These are phyloP conservation scores for Cystobasidium tubakii DNA, from an alignment of 768 basidiomycete genomes.

Conservation along the genomic window DNA sequence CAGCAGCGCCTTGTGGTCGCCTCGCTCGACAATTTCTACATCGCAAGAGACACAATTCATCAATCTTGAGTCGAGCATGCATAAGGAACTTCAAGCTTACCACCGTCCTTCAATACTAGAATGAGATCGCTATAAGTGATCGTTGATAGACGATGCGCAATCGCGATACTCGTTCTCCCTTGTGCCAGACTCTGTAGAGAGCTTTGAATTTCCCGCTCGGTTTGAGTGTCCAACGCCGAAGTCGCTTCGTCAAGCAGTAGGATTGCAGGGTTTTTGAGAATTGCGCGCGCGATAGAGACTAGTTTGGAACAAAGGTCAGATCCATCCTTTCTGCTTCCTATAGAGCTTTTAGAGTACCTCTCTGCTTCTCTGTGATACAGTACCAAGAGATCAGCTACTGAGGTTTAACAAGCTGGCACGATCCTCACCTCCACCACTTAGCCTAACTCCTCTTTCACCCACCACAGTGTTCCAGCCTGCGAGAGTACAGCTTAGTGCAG, in stretches of 20 bases:
- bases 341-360: conserved; percentile 11
- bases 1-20: conserved; percentile 19
- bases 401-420: not conserved
- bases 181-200: conserved; percentile 69
- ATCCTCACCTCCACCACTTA: conserved; percentile 69
- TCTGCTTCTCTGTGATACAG: conserved; percentile 40
- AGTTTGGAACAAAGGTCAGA: too few relatives aligned
- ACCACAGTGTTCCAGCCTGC: conserved; percentile 67
- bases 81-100: not conserved
- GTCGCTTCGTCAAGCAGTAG: conserved; percentile 46
- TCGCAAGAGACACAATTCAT: not conserved
- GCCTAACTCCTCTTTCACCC: conserved; percentile 78
- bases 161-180: conserved; percentile 40
- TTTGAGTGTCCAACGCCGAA: conserved; percentile 74
- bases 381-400: not conserved
- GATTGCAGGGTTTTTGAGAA: conserved; percentile 67
- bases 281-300: conserved; percentile 71
- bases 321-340: too few relatives aligned
- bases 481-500: not conserved
- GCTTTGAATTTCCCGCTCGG: conserved; percentile 82
- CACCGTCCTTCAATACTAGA: conserved; percentile 81
- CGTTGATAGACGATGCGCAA: conserved; percentile 52
- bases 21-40: conserved; percentile 32
- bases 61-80: too few relatives aligned
- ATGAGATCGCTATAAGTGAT: conserved; percentile 67